phyloP scores from a whole-genome alignment of 1,284 basidiomycete species.

The Xerocomus minutiporus region DNA sequence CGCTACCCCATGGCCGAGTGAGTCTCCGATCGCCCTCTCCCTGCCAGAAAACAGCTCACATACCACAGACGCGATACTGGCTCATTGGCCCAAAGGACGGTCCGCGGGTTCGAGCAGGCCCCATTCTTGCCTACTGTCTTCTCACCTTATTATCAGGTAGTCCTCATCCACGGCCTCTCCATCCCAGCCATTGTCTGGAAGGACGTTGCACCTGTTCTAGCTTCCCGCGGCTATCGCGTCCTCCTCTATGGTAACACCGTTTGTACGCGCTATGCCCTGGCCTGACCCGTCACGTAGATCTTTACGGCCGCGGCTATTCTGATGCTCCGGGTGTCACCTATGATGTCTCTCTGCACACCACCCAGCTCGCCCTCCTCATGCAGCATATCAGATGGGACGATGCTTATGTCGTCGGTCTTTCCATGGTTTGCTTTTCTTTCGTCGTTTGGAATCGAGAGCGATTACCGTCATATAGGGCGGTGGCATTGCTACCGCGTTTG shows the following conservation, averaged over 20 bases:
- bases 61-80: constrained; percentile 63
- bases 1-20: constrained; percentile 58
- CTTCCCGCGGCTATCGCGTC: constrained; percentile 62
- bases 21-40: neutral
- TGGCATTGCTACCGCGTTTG: constrained; percentile 64
- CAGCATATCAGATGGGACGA: constrained; percentile 69
- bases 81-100: constrained; percentile 66
- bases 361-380: constrained; percentile 75
- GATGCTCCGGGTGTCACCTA: constrained; percentile 68
- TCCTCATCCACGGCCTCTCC: constrained; percentile 75
- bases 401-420: constrained; percentile 61
- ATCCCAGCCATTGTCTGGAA: constrained; percentile 73
- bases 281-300: constrained; percentile 42
- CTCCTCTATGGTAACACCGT: constrained; percentile 58
- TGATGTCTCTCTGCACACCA: constrained; percentile 58
- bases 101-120: constrained; percentile 46
- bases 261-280: neutral
- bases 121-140: neutral
- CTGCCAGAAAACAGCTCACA: neutral
- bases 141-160: constrained; percentile 43
- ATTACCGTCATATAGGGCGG: constrained; percentile 50
- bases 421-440: constrained; percentile 41
- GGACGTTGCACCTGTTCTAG: constrained; percentile 61
- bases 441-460: neutral
- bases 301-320: constrained; percentile 77